These are phyloP conservation scores for Boletus sp. DNA, from an alignment of 768 basidiomycete species.

Conservation along the genomic window DNA sequence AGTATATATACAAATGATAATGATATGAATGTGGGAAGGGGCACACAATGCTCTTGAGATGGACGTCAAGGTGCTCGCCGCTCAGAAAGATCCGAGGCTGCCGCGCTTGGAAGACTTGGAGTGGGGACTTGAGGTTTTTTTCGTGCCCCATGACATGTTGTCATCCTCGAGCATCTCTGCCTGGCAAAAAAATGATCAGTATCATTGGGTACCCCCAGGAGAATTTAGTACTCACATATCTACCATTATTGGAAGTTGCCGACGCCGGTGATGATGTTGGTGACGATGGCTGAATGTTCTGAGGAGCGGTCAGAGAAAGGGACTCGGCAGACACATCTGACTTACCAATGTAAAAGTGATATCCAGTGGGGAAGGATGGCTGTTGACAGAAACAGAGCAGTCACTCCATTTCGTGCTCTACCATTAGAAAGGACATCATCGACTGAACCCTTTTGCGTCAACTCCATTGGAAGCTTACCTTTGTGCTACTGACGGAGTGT, in stretches of 20 bases:
- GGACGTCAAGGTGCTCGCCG: background rate
- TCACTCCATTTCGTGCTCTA: conserved; percentile 20
- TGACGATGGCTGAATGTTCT: conserved; percentile 12
- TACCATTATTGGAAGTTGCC: background rate
- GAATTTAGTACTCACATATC: conserved; percentile 15
- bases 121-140: background rate
- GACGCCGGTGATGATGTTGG: background rate
- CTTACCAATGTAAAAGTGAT: conserved; percentile 22
- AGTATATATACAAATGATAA: background rate
- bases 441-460: background rate
- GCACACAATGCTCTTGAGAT: background rate
- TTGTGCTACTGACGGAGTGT: conserved; percentile 18
- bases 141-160: conserved; percentile 26
- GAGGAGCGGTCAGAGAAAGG: background rate
- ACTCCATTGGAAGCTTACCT: conserved; percentile 10
- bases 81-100: conserved; percentile 12
- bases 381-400: conserved; percentile 9
- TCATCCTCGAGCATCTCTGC: conserved; percentile 30
- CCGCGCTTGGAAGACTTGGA: conserved; percentile 7
- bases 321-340: background rate
- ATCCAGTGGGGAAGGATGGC: conserved; percentile 20
- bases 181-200: conserved; percentile 1
- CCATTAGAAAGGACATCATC: background rate
- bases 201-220: background rate
- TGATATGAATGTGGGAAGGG: background rate